Evolutionary conservation across 129 eudicot species (phyloP).

Genomic region (Centaurea solstitialis): DNA sequence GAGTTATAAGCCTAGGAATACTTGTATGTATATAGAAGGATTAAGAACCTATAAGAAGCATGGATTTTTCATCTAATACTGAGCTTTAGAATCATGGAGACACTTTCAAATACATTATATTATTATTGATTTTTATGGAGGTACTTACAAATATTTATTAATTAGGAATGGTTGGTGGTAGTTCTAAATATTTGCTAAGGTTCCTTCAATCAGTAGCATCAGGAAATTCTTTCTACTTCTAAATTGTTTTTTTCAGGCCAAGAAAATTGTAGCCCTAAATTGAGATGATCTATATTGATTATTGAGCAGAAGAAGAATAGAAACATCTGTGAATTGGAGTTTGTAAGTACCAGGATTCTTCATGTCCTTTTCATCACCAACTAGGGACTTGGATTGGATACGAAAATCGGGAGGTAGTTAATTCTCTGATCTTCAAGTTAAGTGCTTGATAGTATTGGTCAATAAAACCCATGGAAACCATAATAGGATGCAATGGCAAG

Average conservation of each 20-base stretch:
- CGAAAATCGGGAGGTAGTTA: neutral
- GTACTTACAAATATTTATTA: neutral
- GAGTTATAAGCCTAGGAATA: neutral
- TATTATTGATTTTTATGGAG: neutral
- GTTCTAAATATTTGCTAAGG: neutral
- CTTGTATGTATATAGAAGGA: neutral
- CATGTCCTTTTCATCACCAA: neutral
- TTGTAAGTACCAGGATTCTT: neutral
- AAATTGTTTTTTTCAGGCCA: neutral
- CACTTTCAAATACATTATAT: neutral
- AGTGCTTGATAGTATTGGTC: neutral
- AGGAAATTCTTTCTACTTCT: neutral
- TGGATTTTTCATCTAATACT: neutral
- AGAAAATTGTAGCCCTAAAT: neutral
- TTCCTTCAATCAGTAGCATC: neutral
- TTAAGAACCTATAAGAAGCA: neutral
- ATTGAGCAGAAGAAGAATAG: slow-evolving; percentile 1
- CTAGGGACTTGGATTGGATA: neutral
- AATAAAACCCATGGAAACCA: neutral
- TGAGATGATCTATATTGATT: neutral
- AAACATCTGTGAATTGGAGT: neutral
- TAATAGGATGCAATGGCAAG: neutral
- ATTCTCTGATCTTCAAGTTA: neutral
- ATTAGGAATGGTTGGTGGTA: neutral
- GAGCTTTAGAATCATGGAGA: neutral